phyloP scores from a whole-genome alignment of 140 eudicot species.

The Oenanthe javanica region DNA sequence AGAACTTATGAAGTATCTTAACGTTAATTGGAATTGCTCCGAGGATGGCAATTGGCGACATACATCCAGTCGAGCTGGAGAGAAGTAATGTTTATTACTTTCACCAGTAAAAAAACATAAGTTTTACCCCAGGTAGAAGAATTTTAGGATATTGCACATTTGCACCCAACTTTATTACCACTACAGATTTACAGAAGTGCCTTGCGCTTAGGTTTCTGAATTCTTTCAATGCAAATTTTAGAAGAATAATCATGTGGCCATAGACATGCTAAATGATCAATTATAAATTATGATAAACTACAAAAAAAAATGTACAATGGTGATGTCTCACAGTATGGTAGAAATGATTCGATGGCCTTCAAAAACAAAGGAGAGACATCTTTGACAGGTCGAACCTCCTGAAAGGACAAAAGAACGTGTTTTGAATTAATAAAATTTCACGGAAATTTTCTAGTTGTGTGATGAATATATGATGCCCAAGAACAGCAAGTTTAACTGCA shows the following conservation, averaged over 20 bases:
- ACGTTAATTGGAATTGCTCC: neutral
- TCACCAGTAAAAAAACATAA: neutral
- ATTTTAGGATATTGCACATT: neutral
- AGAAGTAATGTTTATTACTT: neutral
- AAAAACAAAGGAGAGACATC: slow-evolving; percentile 73
- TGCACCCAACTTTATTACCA: neutral
- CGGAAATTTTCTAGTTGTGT: neutral
- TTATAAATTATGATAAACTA: neutral
- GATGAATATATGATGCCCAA: neutral
- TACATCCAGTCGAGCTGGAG: neutral
- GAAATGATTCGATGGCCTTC: slow-evolving; percentile 76
- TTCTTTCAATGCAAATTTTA: neutral
- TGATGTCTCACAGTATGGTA: slow-evolving; percentile 70
- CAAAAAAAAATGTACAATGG: neutral
- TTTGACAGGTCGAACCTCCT: slow-evolving; percentile 96
- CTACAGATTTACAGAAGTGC: neutral
- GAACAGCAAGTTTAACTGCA: neutral
- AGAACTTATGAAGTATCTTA: neutral
- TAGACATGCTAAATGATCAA: neutral
- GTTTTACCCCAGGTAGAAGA: no score
- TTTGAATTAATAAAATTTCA: neutral
- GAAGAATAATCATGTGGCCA: neutral
- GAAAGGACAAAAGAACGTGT: neutral
- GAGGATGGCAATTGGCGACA: neutral
- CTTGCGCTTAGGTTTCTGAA: neutral